Conservation (phyloP, 805 yeast species). For the Spathaspora girioi region DNA sequence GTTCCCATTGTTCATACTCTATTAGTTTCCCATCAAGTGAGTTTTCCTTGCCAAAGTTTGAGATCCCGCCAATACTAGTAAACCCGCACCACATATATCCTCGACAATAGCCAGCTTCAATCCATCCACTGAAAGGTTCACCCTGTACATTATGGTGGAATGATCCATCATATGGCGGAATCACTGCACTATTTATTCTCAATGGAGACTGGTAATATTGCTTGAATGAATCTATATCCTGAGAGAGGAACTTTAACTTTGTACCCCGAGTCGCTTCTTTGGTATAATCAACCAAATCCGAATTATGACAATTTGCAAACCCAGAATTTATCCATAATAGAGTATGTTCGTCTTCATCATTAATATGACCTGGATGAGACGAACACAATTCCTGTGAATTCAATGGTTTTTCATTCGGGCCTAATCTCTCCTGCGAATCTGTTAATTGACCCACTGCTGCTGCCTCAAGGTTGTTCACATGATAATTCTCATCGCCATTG, state of each 20-base stretch:
- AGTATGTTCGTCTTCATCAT: slow-evolving; percentile 42
- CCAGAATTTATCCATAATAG: slow-evolving; percentile 43
- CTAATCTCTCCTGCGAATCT: slow-evolving; percentile 22
- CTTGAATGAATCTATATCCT: slow-evolving; percentile 18
- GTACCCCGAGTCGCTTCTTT: slow-evolving; percentile 18
- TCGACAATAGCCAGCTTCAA: slow-evolving; percentile 46
- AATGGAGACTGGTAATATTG: slow-evolving; percentile 27
- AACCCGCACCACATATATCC: slow-evolving; percentile 61
- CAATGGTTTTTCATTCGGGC: slow-evolving; percentile 11
- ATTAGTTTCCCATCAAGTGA: slow-evolving; percentile 43
- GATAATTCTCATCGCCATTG: slow-evolving; percentile 22
- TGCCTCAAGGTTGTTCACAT: slow-evolving; percentile 19
- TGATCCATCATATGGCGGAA: slow-evolving; percentile 46
- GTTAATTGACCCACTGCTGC: slow-evolving; percentile 28
- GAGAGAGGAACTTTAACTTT: slow-evolving; percentile 16
- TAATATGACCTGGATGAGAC: slow-evolving; percentile 59
- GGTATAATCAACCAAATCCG: slow-evolving; percentile 24
- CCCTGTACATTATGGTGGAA: slow-evolving; percentile 25
- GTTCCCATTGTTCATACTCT: slow-evolving; percentile 29
- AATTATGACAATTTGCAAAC: slow-evolving; percentile 32
- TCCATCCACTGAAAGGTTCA: slow-evolving; percentile 55
- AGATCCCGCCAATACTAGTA: slow-evolving; percentile 51
- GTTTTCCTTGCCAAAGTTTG: slow-evolving; percentile 22
- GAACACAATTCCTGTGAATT: slow-evolving; percentile 48
- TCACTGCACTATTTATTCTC: slow-evolving; percentile 41